Percentiles rank a stretch among this genome's conserved stretches.
These are phyloP conservation scores for Colletotrichum agaves DNA, from an alignment of 2,329 filamentous ascomycete species.

Conservation along the genomic window DNA sequence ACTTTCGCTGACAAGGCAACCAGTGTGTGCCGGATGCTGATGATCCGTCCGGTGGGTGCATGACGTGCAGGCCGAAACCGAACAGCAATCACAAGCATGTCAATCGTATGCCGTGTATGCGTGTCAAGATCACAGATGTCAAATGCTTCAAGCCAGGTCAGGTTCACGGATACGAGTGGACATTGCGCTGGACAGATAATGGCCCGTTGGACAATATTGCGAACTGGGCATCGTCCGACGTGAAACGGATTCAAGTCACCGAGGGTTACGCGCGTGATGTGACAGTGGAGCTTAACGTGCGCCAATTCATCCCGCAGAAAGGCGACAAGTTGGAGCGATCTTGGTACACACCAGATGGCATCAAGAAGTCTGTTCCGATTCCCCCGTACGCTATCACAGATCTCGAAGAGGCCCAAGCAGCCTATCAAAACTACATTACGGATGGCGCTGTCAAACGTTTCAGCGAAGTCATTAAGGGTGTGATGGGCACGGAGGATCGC, in stretches of 20 bases:
- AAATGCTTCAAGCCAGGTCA: conserved; percentile 68
- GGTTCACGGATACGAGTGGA: conserved; percentile 69
- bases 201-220: conserved; percentile 63
- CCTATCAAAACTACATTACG: conserved; percentile 63
- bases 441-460: conserved; percentile 59
- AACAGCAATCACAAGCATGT: conserved; percentile 55
- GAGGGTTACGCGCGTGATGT: conserved; percentile 63
- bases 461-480: conserved; percentile 49
- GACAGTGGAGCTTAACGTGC: conserved; percentile 61
- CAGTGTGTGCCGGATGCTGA: conserved; percentile 65
- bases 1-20: not conserved
- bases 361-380: conserved; percentile 59
- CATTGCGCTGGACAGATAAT: conserved; percentile 66
- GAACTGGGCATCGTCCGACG: conserved; percentile 64
- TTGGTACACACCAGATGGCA: conserved; percentile 60
- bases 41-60: conserved; percentile 59
- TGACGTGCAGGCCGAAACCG: conserved; percentile 62
- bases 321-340: conserved; percentile 66
- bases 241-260: conserved; percentile 60
- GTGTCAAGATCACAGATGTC: conserved; percentile 70
- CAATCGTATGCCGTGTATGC: conserved; percentile 65
- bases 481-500: conserved; percentile 50
- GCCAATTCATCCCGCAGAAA: conserved; percentile 63
- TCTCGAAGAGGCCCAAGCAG: conserved; percentile 59
- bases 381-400: conserved; percentile 68